Evolutionary conservation across 108 stramenopile species (phyloP).

Genomic region (Fistulifera pelliculosa): DNA sequence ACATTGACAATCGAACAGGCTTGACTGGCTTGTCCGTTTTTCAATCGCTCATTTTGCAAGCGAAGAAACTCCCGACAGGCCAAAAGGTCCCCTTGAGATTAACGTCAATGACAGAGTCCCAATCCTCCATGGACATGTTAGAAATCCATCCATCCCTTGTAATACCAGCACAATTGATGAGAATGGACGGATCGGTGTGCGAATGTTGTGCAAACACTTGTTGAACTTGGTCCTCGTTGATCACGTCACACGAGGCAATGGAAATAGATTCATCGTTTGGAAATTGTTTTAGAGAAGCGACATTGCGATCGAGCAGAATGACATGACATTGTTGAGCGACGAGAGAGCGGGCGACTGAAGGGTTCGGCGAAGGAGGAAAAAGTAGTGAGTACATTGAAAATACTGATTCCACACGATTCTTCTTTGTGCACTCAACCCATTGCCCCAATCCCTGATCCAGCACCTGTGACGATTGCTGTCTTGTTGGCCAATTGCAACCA

Average conservation of each 20-base stretch:
- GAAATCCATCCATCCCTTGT: conserved; percentile 57
- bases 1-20: conserved; percentile 58
- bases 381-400: too few species aligned
- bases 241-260: neutral
- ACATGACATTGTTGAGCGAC: neutral
- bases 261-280: neutral
- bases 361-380: neutral
- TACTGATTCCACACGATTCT: neutral
- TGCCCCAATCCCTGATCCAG: conserved; percentile 3
- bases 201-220: conserved; percentile 9
- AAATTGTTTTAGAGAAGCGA: neutral
- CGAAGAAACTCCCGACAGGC: conserved; percentile 19
- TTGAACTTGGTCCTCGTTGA: conserved; percentile 22
- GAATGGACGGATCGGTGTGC: conserved; percentile 25
- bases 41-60: conserved; percentile 32
- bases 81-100: conserved; percentile 59
- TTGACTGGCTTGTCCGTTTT: conserved; percentile 46
- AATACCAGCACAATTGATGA: conserved; percentile 61
- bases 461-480: conserved; percentile 2
- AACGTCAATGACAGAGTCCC: conserved; percentile 54
- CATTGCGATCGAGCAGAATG: neutral
- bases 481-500: neutral
- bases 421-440: neutral
- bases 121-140: conserved; percentile 46
- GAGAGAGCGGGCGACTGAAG: neutral